Conservation (phyloP, 2,329 filamentous ascomycete genomes). For the Trichoderma sp. region DNA sequence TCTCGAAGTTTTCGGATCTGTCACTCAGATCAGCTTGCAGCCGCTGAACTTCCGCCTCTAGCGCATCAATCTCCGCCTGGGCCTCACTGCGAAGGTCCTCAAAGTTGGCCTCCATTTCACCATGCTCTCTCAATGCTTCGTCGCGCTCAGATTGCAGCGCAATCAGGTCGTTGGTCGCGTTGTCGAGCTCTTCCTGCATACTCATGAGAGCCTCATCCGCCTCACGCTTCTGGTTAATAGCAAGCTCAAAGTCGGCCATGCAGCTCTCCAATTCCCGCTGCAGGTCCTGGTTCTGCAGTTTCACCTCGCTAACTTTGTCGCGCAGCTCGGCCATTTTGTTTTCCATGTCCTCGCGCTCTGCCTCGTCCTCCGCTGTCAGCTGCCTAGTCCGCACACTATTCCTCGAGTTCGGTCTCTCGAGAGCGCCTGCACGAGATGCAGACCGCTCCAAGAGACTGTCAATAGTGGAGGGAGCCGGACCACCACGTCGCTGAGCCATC, state of each 20-base stretch:
- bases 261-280: slow-evolving; percentile 79
- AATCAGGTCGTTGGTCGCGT: slow-evolving; percentile 76
- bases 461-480: slow-evolving; percentile 63
- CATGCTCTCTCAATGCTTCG: slow-evolving; percentile 71
- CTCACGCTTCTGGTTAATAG: slow-evolving; percentile 64
- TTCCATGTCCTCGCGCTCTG: slow-evolving; percentile 83
- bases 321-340: slow-evolving; percentile 79
- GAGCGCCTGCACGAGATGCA: slow-evolving; percentile 73
- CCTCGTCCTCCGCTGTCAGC: slow-evolving; percentile 66
- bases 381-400: slow-evolving; percentile 67
- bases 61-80: slow-evolving; percentile 64
- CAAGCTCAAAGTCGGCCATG: slow-evolving; percentile 75
- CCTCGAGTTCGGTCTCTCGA: slow-evolving; percentile 72
- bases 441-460: slow-evolving; percentile 96
- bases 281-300: slow-evolving; percentile 86
- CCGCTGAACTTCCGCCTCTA: slow-evolving; percentile 71
- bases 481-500: slow-evolving; percentile 75
- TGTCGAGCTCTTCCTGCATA: slow-evolving; percentile 79
- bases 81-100: slow-evolving; percentile 63
- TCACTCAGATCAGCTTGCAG: slow-evolving; percentile 72
- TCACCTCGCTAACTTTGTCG: slow-evolving; percentile 82
- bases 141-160: slow-evolving; percentile 81
- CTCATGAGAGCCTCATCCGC: slow-evolving; percentile 59
- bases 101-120: slow-evolving; percentile 61
- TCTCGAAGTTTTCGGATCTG: slow-evolving; percentile 82